Conservation (phyloP, 768 basidiomycete species). For the Boletus sp. region DNA sequence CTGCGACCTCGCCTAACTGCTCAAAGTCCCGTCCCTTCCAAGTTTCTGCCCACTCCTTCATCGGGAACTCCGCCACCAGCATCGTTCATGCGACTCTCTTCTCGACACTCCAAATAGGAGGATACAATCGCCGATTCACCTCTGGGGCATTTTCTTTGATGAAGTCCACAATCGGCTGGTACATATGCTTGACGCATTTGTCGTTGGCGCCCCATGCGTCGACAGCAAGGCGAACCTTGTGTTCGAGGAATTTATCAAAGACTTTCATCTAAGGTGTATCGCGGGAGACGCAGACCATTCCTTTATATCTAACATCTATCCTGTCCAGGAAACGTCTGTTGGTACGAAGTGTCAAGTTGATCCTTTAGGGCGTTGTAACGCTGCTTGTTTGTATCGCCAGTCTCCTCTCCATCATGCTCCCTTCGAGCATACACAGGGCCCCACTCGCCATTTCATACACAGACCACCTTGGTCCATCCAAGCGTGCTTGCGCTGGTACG, state of each 20-base stretch:
- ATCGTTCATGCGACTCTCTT: conserved; percentile 30
- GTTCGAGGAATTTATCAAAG: no score
- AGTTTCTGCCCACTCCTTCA: conserved; percentile 28
- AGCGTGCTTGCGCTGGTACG: background rate
- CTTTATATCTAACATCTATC: conserved; percentile 18
- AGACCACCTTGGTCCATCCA: background rate
- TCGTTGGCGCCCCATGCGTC: no score
- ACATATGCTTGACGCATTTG: no score
- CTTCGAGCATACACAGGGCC: background rate
- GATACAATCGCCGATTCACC: no score
- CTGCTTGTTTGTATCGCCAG: background rate
- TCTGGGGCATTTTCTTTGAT: no score
- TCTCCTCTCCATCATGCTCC: background rate
- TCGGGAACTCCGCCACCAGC: conserved; percentile 34
- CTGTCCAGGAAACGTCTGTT: no score
- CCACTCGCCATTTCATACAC: background rate
- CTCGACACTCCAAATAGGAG: conserved; percentile 29
- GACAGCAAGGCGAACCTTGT: no score
- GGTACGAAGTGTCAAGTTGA: no score
- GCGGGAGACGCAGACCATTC: conserved; percentile 37
- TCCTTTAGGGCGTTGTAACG: background rate
- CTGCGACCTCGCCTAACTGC: conserved; percentile 40
- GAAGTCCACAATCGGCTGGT: no score
- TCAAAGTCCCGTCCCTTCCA: conserved; percentile 33
- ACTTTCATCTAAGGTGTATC: no score